Conservation (phyloP, 2,329 filamentous ascomycete genomes). For the Knoxdaviesia capensis region DNA sequence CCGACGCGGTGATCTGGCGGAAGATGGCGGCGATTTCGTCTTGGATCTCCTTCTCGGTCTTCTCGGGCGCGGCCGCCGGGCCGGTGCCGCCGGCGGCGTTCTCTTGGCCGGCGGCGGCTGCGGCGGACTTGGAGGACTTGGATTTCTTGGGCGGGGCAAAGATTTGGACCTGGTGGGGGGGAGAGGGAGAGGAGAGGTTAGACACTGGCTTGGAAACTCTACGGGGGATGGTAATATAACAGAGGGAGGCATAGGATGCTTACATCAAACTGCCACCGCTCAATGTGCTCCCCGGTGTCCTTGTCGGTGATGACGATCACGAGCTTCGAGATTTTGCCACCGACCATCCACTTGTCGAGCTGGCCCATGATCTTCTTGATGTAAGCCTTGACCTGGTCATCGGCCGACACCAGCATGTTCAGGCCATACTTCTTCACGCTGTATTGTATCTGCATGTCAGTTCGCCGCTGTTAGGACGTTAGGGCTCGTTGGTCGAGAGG, state of each 20-base stretch:
- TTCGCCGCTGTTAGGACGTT: background rate
- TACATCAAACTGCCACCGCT: constrained; percentile 97
- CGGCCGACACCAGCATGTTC: constrained; percentile 91
- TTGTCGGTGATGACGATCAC: constrained; percentile 95
- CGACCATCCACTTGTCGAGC: constrained; percentile 93
- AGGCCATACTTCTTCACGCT: constrained; percentile 95
- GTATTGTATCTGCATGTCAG: background rate
- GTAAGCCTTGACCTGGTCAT: constrained; percentile 97
- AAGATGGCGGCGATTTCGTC: constrained; percentile 92
- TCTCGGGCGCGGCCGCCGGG: constrained; percentile 25
- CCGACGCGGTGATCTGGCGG: constrained; percentile 91
- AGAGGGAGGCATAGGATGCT: constrained; percentile 5
- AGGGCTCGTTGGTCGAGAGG: background rate
- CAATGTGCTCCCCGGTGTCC: constrained; percentile 88
- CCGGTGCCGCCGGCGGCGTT: constrained; percentile 30
- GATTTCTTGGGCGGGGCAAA: constrained; percentile 20
- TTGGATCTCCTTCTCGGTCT: constrained; percentile 87
- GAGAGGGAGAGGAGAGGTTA: constrained; percentile 1
- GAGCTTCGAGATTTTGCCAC: constrained; percentile 90
- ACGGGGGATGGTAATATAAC: constrained; percentile 2
- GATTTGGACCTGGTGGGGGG: constrained; percentile 15
- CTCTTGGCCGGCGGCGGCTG: constrained; percentile 42
- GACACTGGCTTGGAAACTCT: too few relatives aligned
- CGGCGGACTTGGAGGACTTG: constrained; percentile 24
- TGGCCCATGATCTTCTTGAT: constrained; percentile 99